Evolutionary conservation across 2,329 filamentous ascomycete genomes (phyloP).

Genomic region (Diaporthe citri): DNA sequence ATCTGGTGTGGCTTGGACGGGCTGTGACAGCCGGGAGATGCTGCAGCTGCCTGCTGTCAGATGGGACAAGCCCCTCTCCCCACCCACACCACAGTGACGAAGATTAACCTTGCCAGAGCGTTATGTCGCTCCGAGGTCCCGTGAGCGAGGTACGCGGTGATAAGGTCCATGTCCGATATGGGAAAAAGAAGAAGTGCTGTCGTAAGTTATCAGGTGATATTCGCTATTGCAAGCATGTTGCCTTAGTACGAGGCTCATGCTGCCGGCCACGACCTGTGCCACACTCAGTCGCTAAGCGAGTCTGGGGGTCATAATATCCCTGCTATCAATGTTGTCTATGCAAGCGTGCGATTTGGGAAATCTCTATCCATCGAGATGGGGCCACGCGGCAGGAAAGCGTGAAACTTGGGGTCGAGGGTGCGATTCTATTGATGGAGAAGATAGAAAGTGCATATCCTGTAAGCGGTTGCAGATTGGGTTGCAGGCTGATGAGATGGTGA

Average conservation of each 20-base stretch:
- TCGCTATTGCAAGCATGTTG: neutral
- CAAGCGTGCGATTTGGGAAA: constrained; percentile 16
- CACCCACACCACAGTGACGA: neutral
- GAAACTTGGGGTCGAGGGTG: neutral
- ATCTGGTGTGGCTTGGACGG: constrained; percentile 24
- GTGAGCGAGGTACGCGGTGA: constrained; percentile 1
- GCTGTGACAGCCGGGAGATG: constrained; percentile 29
- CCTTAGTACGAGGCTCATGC: constrained; percentile 7
- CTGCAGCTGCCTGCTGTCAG: constrained; percentile 31
- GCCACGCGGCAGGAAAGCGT: constrained; percentile 6
- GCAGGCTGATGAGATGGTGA: constrained; percentile 30
- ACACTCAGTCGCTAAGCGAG: constrained; percentile 15
- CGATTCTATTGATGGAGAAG: neutral
- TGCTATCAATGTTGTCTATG: constrained; percentile 1
- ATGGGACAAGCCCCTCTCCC: constrained; percentile 5
- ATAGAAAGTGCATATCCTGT: constrained; percentile 13
- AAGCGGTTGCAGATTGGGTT: constrained; percentile 35
- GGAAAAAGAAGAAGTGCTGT: neutral
- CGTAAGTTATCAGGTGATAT: constrained; percentile 18
- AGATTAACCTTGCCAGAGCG: neutral
- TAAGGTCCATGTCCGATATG: neutral
- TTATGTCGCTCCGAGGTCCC: neutral
- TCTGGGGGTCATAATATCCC: neutral
- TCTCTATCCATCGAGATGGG: constrained; percentile 1
- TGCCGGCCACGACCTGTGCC: constrained; percentile 2